phyloP scores from a whole-genome alignment of 169 alveolate genomes.

The Plasmodium ovale region DNA sequence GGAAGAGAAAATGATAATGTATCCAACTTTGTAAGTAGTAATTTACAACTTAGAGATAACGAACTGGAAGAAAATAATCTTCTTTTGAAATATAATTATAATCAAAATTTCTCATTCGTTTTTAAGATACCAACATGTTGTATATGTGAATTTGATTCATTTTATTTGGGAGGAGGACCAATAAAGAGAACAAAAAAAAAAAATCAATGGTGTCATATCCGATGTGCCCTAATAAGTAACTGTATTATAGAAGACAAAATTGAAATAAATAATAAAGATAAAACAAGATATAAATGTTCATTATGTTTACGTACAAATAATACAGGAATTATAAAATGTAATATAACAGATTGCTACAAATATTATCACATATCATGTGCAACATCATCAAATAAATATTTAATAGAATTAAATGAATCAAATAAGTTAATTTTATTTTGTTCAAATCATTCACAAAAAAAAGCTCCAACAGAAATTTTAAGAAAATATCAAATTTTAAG shows the following conservation, averaged over 20 bases:
- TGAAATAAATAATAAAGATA: slow-evolving; percentile 77
- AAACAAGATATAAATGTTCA: slow-evolving; percentile 80
- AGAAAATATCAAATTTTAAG: slow-evolving; percentile 83
- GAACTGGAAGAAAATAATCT: slow-evolving; percentile 18
- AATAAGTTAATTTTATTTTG: slow-evolving; percentile 83
- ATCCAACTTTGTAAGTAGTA: neutral
- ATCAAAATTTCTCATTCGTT: slow-evolving; percentile 28
- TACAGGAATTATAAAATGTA: slow-evolving; percentile 83
- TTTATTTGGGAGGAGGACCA: slow-evolving; percentile 87
- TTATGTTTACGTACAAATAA: slow-evolving; percentile 76
- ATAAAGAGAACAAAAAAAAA: slow-evolving; percentile 82
- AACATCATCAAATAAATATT: slow-evolving; percentile 82
- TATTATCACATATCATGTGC: slow-evolving; percentile 87
- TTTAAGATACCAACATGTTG: slow-evolving; percentile 82
- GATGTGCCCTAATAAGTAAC: slow-evolving; percentile 80
- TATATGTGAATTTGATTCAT: slow-evolving; percentile 85
- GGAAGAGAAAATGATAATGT: neutral
- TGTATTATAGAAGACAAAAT: slow-evolving; percentile 64
- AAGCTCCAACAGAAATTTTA: slow-evolving; percentile 86
- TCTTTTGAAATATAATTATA: slow-evolving; percentile 26
- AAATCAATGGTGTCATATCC: slow-evolving; percentile 86
- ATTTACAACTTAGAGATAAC: neutral
- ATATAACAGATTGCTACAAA: slow-evolving; percentile 82
- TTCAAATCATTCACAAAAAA: slow-evolving; percentile 83
- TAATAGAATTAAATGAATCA: slow-evolving; percentile 80